Percentiles rank a stretch among this genome's conserved stretches.
phyloP scores from a whole-genome alignment of 2,329 filamentous ascomycete species.

The Penicillium sp. region DNA sequence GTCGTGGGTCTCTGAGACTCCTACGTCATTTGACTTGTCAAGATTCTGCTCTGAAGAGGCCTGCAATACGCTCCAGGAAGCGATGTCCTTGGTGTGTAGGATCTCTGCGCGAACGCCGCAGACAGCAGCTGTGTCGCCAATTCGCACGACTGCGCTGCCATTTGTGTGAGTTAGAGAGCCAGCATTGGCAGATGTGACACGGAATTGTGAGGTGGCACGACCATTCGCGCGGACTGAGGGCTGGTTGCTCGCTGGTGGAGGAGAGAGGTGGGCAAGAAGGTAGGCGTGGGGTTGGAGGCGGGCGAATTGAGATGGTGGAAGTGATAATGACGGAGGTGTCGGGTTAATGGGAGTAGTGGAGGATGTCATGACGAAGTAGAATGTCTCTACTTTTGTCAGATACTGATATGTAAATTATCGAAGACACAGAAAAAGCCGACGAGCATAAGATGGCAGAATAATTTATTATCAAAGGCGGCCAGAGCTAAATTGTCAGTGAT shows the following conservation, averaged over 20 bases:
- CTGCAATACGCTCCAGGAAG: slow-evolving; percentile 40
- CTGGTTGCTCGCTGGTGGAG: slow-evolving; percentile 41
- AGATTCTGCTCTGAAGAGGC: slow-evolving; percentile 30
- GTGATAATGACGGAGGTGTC: slow-evolving; percentile 43
- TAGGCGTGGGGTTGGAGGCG: slow-evolving; percentile 83
- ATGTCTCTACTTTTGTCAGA: background rate
- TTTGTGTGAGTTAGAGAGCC: slow-evolving; percentile 81
- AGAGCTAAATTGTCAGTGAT: background rate
- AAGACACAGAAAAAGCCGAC: slow-evolving; percentile 13
- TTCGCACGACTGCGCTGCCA: slow-evolving; percentile 77
- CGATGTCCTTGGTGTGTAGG: slow-evolving; percentile 64
- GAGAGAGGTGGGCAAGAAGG: slow-evolving; percentile 76
- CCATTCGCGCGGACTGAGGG: slow-evolving; percentile 69
- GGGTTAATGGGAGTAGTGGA: slow-evolving; percentile 18
- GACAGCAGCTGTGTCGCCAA: slow-evolving; percentile 87
- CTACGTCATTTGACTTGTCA: slow-evolving; percentile 19
- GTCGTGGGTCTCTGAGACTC: slow-evolving; percentile 40
- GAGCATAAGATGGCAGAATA: slow-evolving; percentile 19
- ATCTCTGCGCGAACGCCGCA: slow-evolving; percentile 86
- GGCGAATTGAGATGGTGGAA: slow-evolving; percentile 62
- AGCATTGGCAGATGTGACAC: slow-evolving; percentile 66
- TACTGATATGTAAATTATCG: slow-evolving; percentile 1
- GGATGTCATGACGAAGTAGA: slow-evolving; percentile 18
- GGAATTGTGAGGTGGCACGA: slow-evolving; percentile 60
- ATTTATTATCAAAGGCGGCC: slow-evolving; percentile 21